These are phyloP conservation scores for Hypoxylon rubiginosum DNA, from an alignment of 2,329 filamentous ascomycete genomes.

Conservation along the genomic window DNA sequence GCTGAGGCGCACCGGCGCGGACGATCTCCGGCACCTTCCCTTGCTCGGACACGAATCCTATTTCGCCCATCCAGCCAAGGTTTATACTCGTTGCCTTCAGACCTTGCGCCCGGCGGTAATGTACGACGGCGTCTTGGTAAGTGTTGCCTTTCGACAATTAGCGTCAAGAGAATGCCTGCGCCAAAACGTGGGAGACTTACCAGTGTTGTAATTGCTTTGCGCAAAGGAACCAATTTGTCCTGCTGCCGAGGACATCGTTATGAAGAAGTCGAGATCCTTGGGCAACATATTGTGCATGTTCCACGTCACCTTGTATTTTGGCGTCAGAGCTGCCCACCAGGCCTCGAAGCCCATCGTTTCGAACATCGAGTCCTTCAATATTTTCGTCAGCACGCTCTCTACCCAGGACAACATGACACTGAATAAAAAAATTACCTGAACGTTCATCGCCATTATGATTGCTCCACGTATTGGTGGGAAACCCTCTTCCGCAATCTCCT, in stretches of 20 bases:
- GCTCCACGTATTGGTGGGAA: conserved; percentile 47
- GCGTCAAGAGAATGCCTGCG: not conserved
- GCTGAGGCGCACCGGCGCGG: conserved; percentile 46
- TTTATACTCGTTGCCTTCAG: conserved; percentile 47
- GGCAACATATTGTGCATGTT: conserved; percentile 49
- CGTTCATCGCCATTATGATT: conserved; percentile 48
- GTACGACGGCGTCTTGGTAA: conserved; percentile 49
- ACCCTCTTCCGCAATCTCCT: conserved; percentile 42
- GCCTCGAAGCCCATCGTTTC: conserved; percentile 48
- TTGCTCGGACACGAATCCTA: conserved; percentile 48
- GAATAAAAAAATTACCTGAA: conserved; percentile 40
- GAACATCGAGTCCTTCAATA: conserved; percentile 49
- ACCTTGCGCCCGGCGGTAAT: conserved; percentile 47
- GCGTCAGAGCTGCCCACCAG: conserved; percentile 45
- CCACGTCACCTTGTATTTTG: conserved; percentile 47
- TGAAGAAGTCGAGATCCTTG: conserved; percentile 51
- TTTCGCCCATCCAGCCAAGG: conserved; percentile 49
- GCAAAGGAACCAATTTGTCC: conserved; percentile 50
- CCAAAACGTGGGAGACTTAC: conserved; percentile 12
- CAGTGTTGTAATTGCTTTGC: conserved; percentile 51
- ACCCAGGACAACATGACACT: not conserved
- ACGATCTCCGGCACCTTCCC: conserved; percentile 50
- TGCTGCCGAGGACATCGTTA: conserved; percentile 47
- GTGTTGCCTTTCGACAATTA: conserved; percentile 42
- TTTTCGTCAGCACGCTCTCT: not conserved